phyloP scores from a whole-genome alignment of 371 early-diverging fungal species.

The Lichtheimia ornata region DNA sequence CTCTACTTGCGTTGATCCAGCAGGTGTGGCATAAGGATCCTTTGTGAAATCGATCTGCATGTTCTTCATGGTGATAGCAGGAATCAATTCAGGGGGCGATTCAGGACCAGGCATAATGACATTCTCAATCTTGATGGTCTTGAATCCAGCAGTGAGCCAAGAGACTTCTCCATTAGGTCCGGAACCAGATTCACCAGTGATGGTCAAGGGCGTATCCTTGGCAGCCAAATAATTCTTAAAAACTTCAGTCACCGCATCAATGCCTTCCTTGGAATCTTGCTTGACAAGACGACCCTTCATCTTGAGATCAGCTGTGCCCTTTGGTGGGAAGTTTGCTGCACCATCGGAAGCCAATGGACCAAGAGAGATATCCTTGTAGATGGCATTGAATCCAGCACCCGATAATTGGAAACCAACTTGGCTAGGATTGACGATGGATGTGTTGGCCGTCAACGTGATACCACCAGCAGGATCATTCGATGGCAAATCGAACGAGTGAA shows the following conservation, averaged over 20 bases:
- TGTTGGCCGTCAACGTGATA: slow-evolving; percentile 53
- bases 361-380: slow-evolving; percentile 26
- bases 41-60: slow-evolving; percentile 59
- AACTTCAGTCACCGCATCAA: slow-evolving; percentile 52
- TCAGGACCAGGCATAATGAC: slow-evolving; percentile 41
- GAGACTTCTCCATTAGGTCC: slow-evolving; percentile 54
- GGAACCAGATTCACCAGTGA: slow-evolving; percentile 54
- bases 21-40: slow-evolving; percentile 48
- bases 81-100: slow-evolving; percentile 18
- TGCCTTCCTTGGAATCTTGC: slow-evolving; percentile 48
- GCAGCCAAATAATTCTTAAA: slow-evolving; percentile 57
- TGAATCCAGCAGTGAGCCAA: slow-evolving; percentile 62
- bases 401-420: slow-evolving; percentile 55
- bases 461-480: slow-evolving; percentile 58
- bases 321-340: slow-evolving; percentile 38
- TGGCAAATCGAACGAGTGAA: slow-evolving; percentile 57
- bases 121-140: slow-evolving; percentile 49
- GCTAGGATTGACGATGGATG: slow-evolving; percentile 53
- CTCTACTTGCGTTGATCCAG: slow-evolving; percentile 53
- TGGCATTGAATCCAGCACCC: slow-evolving; percentile 39
- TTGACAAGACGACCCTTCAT: slow-evolving; percentile 59
- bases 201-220: slow-evolving; percentile 47
- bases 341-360: slow-evolving; percentile 44
- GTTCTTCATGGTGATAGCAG: slow-evolving; percentile 41
- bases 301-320: slow-evolving; percentile 22